phyloP scores from a whole-genome alignment of 2,329 filamentous ascomycete species.

The Nothophoma quercina region DNA sequence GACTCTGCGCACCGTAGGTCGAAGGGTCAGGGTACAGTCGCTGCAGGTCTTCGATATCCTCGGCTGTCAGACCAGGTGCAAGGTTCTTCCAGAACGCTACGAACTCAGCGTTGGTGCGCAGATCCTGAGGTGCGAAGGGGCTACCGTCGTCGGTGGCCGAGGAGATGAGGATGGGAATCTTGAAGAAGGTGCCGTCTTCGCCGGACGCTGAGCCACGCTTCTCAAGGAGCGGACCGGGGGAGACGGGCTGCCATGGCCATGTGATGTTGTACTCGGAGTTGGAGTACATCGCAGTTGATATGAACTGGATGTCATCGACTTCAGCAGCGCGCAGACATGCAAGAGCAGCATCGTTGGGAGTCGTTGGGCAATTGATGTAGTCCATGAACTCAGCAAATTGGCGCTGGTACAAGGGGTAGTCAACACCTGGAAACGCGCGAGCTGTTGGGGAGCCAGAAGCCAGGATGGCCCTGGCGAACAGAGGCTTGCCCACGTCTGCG shows the following conservation, averaged over 20 bases:
- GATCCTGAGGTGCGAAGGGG: conserved; percentile 38
- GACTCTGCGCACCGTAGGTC: conserved; percentile 13
- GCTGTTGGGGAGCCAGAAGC: conserved; percentile 47
- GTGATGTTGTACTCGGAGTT: conserved; percentile 52
- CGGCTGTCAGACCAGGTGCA: conserved; percentile 35
- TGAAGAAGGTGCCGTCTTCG: conserved; percentile 45
- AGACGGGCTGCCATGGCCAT: conserved; percentile 60
- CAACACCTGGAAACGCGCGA: conserved; percentile 44
- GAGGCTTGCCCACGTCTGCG: conserved; percentile 35
- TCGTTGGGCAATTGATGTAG: conserved; percentile 34
- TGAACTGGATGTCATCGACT: conserved; percentile 48
- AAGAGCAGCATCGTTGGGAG: conserved; percentile 42
- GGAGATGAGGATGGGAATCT: conserved; percentile 44
- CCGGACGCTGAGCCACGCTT: conserved; percentile 54
- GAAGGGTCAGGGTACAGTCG: conserved; percentile 38
- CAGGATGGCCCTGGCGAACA: conserved; percentile 45
- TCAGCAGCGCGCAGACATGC: conserved; percentile 52
- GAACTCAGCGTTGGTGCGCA: conserved; percentile 49
- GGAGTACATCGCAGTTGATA: conserved; percentile 51
- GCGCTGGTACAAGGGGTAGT: conserved; percentile 39
- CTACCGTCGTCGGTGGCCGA: conserved; percentile 49
- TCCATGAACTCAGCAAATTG: conserved; percentile 44
- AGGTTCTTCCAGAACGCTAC: conserved; percentile 42
- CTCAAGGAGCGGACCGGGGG: conserved; percentile 56
- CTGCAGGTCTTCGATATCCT: conserved; percentile 42